These are phyloP conservation scores for Ustilago curta DNA, from an alignment of 1,284 basidiomycete genomes.

Conservation along the genomic window DNA sequence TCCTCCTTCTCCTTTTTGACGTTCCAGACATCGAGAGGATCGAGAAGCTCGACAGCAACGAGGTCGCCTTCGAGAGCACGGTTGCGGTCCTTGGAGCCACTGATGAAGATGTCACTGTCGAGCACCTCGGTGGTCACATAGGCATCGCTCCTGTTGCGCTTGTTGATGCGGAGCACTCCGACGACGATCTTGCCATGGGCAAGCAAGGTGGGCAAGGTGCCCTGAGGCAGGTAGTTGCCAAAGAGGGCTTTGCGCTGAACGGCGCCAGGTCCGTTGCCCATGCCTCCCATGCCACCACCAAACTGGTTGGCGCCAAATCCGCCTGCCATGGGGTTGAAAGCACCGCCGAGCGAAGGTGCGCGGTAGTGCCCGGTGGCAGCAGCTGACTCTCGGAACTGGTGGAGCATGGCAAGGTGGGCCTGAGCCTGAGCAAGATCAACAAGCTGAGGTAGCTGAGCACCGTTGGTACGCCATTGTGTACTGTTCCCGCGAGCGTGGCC, in stretches of 20 bases:
- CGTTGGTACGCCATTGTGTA: constrained; percentile 56
- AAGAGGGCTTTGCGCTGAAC: constrained; percentile 98
- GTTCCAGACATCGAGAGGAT: constrained; percentile 86
- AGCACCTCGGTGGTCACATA: constrained; percentile 99
- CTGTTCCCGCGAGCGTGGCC: constrained; percentile 48
- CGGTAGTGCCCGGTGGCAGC: constrained; percentile 90
- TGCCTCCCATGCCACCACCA: constrained; percentile 74
- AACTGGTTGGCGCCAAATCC: constrained; percentile 40
- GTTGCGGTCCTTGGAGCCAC: constrained; percentile 96
- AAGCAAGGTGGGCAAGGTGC: constrained; percentile 93
- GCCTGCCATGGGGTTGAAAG: constrained; percentile 84
- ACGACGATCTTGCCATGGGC: constrained; percentile 99
- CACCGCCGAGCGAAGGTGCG: constrained; percentile 97
- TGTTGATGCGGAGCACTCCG: constrained; percentile 96
- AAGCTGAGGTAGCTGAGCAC: constrained; percentile 32
- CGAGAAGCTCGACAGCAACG: constrained; percentile 96
- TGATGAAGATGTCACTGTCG: constrained; percentile 93
- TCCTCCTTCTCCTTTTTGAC: constrained; percentile 99
- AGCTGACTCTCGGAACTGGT: constrained; percentile 83
- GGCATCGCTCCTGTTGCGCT: constrained; percentile 97
- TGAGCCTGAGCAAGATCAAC: constrained; percentile 73
- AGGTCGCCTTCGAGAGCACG: constrained; percentile 98
- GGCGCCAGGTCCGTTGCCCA: constrained; percentile 69
- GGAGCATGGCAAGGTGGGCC: constrained; percentile 92
- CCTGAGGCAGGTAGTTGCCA: constrained; percentile 97